A percentile compares a stretch with the other conserved stretches of the same genome.
Conservation (phyloP, 1,139 yeast species). For the Candida glucosophila region DNA sequence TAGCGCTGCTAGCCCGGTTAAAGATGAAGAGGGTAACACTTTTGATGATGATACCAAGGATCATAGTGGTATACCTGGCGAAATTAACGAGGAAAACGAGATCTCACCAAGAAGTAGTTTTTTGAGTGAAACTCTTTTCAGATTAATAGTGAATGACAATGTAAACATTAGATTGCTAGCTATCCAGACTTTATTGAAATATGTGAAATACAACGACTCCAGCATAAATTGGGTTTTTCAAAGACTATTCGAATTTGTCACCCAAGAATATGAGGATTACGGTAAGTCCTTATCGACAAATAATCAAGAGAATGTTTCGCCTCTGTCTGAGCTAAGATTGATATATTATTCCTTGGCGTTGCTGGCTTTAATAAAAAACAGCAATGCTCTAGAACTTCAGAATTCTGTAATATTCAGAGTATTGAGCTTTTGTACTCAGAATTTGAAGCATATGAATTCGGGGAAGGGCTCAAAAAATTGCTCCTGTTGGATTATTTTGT, state of each 20-base stretch:
- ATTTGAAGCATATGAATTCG: slow-evolving; percentile 29
- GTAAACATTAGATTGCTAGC: slow-evolving; percentile 31
- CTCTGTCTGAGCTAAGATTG: slow-evolving; percentile 15
- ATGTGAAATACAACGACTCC: slow-evolving; percentile 22
- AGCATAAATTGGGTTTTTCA: slow-evolving; percentile 31
- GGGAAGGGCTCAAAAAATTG: slow-evolving; percentile 16
- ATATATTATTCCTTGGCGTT: slow-evolving; percentile 29
- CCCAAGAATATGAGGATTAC: slow-evolving; percentile 19
- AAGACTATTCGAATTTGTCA: slow-evolving; percentile 23
- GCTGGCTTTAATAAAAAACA: slow-evolving; percentile 30
- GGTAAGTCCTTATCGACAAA: slow-evolving; percentile 3
- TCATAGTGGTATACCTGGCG: too few relatives aligned
- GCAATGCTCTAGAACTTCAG: slow-evolving; percentile 29
- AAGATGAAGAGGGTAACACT: slow-evolving; percentile 5
- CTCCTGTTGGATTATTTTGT: slow-evolving; percentile 62
- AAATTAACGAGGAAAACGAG: slow-evolving; percentile 8
- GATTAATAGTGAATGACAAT: slow-evolving; percentile 24
- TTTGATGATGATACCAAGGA: slow-evolving; percentile 4
- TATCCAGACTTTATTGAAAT: slow-evolving; percentile 22
- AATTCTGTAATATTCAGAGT: slow-evolving; percentile 34
- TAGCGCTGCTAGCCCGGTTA: slow-evolving; percentile 13
- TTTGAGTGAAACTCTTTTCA: slow-evolving; percentile 24
- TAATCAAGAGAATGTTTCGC: slow-evolving; percentile 17
- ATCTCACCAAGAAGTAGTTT: too few relatives aligned
- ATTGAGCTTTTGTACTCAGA: slow-evolving; percentile 41